Evolutionary conservation across 805 yeast genomes (phyloP).

Genomic region (Cyberlindnera veronae): DNA sequence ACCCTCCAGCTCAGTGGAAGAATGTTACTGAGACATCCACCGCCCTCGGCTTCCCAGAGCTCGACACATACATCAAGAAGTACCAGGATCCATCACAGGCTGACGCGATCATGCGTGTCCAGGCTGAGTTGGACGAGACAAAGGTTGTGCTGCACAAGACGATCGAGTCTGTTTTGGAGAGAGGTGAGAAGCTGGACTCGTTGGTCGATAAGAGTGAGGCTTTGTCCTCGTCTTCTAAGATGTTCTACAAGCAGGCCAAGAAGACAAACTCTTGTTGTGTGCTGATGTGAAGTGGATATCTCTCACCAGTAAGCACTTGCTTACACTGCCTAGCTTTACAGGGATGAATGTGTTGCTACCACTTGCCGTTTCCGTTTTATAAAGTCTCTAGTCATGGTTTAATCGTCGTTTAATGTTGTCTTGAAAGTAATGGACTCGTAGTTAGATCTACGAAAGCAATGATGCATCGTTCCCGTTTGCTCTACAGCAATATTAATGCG

Average conservation of each 20-base stretch:
- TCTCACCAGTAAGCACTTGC: too few relatives aligned
- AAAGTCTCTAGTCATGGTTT: too few relatives aligned
- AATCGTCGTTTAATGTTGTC: too few relatives aligned
- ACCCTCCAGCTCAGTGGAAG: constrained; percentile 73
- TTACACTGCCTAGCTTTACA: too few relatives aligned
- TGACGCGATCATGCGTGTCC: constrained; percentile 94
- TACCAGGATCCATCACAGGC: constrained; percentile 98
- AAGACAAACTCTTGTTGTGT: constrained; percentile 89
- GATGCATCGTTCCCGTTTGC: too few relatives aligned
- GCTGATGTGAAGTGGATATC: constrained; percentile 46
- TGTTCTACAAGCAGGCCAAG: constrained; percentile 97
- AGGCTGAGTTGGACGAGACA: constrained; percentile 96
- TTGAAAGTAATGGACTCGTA: too few relatives aligned
- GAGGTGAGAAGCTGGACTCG: constrained; percentile 94
- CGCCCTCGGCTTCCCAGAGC: constrained; percentile 49
- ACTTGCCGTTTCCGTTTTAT: too few relatives aligned
- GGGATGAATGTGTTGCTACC: too few relatives aligned
- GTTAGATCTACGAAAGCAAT: too few relatives aligned
- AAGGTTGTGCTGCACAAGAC: constrained; percentile 95
- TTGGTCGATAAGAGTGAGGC: constrained; percentile 96
- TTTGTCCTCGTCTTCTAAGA: constrained; percentile 78
- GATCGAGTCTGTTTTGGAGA: constrained; percentile 86
- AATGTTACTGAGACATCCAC: constrained; percentile 42
- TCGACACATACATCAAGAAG: constrained; percentile 68
- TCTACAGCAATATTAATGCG: too few relatives aligned